Percentiles rank a stretch among this genome's conserved stretches.
Conservation (phyloP, 139 green algal genomes). For the Eudorina sp. region DNA sequence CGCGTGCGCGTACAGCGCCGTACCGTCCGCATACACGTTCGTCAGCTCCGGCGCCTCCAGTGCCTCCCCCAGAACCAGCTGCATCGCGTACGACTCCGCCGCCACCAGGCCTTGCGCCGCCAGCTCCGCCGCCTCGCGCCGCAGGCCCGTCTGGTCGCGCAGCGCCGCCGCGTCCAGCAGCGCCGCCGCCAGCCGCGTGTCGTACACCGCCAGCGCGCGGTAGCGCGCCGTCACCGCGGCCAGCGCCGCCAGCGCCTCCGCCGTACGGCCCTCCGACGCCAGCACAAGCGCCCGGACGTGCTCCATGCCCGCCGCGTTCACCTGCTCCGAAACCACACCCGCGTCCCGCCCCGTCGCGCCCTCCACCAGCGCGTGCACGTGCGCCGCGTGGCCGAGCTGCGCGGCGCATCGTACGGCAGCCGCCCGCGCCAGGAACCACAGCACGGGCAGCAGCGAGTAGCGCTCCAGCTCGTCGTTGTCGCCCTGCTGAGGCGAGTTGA, state of each 20-base stretch:
- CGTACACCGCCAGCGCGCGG: constrained; percentile 28
- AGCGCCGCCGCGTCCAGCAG: constrained; percentile 49
- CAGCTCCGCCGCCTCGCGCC: constrained; percentile 32
- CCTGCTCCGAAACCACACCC: background rate
- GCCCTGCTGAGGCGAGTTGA: constrained; percentile 29
- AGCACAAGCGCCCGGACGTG: constrained; percentile 31
- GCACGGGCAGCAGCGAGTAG: constrained; percentile 17
- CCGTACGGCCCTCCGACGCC: constrained; percentile 28
- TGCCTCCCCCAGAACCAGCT: constrained; percentile 54
- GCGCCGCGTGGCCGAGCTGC: constrained; percentile 36
- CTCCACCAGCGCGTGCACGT: constrained; percentile 22
- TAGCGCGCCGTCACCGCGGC: constrained; percentile 30
- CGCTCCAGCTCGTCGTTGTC: constrained; percentile 66
- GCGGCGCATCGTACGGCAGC: constrained; percentile 6
- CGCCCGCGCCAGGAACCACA: constrained; percentile 52
- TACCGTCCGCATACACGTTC: constrained; percentile 60
- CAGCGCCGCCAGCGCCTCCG: constrained; percentile 48
- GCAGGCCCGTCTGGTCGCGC: constrained; percentile 51
- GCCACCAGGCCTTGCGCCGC: background rate
- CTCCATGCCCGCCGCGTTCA: constrained; percentile 4
- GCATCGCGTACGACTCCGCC: constrained; percentile 4
- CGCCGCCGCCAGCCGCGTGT: constrained; percentile 20
- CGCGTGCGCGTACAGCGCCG: constrained; percentile 38
- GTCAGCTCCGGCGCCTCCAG: constrained; percentile 52
- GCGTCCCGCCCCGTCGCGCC: constrained; percentile 5